Evolutionary conservation across 1,139 yeast species (phyloP).

Genomic region (Candida glucosophila): DNA sequence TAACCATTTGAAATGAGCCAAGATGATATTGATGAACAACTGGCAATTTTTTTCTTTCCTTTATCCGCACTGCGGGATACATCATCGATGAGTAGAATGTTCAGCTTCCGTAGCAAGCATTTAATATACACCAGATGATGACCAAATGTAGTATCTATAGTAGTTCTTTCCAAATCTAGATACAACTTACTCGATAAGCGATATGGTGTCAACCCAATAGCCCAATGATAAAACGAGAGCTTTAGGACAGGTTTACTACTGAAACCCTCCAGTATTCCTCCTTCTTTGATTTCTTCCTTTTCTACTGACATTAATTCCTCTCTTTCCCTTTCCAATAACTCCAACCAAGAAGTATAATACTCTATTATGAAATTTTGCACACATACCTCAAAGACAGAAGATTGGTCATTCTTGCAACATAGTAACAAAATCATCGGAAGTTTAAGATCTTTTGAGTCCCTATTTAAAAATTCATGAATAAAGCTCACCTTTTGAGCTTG

Average conservation of each 20-base stretch:
- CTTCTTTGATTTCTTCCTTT: slow-evolving; percentile 3
- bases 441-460: no score
- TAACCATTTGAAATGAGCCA: slow-evolving; percentile 32
- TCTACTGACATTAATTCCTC: slow-evolving; percentile 2
- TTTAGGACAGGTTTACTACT: background rate
- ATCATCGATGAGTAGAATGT: slow-evolving; percentile 54
- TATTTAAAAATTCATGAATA: slow-evolving; percentile 17
- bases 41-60: slow-evolving; percentile 7
- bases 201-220: slow-evolving; percentile 52
- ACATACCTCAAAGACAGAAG: slow-evolving; percentile 9
- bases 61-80: slow-evolving; percentile 15
- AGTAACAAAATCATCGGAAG: no score
- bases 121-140: slow-evolving; percentile 25
- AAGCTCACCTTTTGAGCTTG: slow-evolving; percentile 12
- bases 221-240: slow-evolving; percentile 43
- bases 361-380: slow-evolving; percentile 39
- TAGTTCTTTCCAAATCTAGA: slow-evolving; percentile 44
- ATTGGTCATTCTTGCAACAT: slow-evolving; percentile 13
- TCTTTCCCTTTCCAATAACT: slow-evolving; percentile 12
- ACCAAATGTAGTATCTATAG: slow-evolving; percentile 35
- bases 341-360: slow-evolving; percentile 52
- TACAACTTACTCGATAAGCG: slow-evolving; percentile 45
- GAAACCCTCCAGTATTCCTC: slow-evolving; percentile 1
- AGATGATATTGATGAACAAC: slow-evolving; percentile 10
- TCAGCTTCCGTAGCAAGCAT: slow-evolving; percentile 36